Conservation (phyloP, 139 green algal genomes). For the Chlamydomonas eustigma region DNA sequence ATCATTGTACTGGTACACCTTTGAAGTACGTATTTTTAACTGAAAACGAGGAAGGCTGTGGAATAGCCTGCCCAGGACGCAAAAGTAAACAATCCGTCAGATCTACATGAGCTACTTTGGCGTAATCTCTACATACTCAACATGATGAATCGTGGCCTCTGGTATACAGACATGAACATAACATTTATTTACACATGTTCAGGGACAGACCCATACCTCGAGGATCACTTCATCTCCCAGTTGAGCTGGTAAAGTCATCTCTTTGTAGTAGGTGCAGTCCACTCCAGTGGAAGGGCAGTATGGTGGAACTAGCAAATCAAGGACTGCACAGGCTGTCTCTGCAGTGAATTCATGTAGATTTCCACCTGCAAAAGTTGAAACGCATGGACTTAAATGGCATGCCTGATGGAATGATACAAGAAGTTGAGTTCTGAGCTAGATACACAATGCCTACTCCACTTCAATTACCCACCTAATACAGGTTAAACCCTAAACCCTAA, state of each 20-base stretch:
- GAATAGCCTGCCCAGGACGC: not conserved
- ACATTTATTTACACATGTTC: no score
- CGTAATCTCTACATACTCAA: no score
- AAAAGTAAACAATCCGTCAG: not conserved
- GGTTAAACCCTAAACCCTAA: no score
- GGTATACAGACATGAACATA: no score
- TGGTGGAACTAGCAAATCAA: slow-evolving; percentile 87
- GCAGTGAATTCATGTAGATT: slow-evolving; percentile 92
- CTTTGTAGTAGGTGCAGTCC: slow-evolving; percentile 8
- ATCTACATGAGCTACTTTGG: no score
- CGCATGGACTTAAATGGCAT: not conserved
- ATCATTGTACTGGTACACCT: not conserved
- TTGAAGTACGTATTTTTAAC: not conserved
- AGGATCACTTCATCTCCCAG: not conserved
- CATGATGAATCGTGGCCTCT: no score
- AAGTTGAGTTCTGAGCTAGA: not conserved
- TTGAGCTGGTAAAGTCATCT: not conserved
- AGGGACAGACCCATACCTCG: not conserved
- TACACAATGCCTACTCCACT: no score
- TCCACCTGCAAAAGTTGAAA: slow-evolving; percentile 40
- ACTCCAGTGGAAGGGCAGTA: slow-evolving; percentile 46
- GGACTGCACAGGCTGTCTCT: slow-evolving; percentile 75
- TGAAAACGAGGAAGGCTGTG: not conserved
- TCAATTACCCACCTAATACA: no score
- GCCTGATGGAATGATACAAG: not conserved